Base-by-base conservation (phyloP, 352 stramenopile genomes). In the Phytophthora foliorum region DNA sequence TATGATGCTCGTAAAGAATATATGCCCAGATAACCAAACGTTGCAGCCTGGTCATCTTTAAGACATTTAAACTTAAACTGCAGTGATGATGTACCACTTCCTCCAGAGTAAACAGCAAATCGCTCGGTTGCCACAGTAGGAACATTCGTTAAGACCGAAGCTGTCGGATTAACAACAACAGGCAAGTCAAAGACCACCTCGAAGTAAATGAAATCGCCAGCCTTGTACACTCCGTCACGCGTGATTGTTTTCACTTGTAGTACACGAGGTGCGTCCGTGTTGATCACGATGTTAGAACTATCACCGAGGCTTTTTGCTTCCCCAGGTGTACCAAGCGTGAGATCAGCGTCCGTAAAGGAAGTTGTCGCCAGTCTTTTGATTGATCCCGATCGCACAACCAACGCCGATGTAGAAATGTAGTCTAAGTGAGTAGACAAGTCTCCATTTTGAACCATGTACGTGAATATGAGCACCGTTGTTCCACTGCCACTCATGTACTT, bases 221-320 rank as follows among this genome's bases (percentile, higher is more conserved):
- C 68, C 41, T 73, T 77, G 60, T 93, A 93, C 19, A 92, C 79
- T 11, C 82, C 85, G 24, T 89, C 77, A 1, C 83, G 73, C 8
- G 85, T 90, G 36, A 90, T 62, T 1, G 77, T n/a, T 27, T 70
- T 82, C 0, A 83, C 71, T 57, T 81, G 69, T 0, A 84, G 36
- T 4, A 93, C 74, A 13, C 52, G 67, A 3, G 85, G 85, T 0
- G 62, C 49, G n/a, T 77, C 51, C 0, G 80, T 89, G 34, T 92
- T 86, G 24, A 93, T 67, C 16, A 83, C 71, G n/a, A 92, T 57
- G 0, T 22, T 31, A 0, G 83, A 46, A 36, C 6, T 72, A 3
- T 52, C 60, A 7, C 78, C 66, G 0, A 93, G 72, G 44, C 83
- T 91, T 25, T 67, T 74, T 7, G n/a, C 17, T 0, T 58, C n/a